Evolutionary conservation across 139 green algal genomes (phyloP), one percentile per base, ranked within the genome.

Genomic region (Picochlorum sp.): DNA sequence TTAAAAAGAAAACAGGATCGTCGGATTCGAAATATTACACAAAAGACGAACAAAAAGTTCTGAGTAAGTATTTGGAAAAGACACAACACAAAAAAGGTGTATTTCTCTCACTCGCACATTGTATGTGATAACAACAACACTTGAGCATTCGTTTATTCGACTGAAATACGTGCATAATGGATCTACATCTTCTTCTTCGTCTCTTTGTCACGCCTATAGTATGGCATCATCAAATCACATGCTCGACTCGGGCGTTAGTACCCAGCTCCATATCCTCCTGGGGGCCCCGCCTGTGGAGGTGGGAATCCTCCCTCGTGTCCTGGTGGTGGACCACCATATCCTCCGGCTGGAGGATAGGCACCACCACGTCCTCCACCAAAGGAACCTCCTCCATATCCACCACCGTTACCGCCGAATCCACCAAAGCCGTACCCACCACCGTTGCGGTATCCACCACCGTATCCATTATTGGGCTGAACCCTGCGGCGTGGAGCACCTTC

Each of bases 401-500:
- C 72, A 41, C 57, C 59, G 24, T 64, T 59, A 24, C 74, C 72
- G 32, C 70, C 68, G 26, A 62, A 13, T 23, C 63, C 38, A 47
- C 73, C 62, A 21, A 49, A 41, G 30, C 58, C 37, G 4, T 60
- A 51, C 49, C 62, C 44, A 62, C 64, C 64, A 38, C 65, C 56
- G 13, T 56, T 37, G 18, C 60, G 49, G n/a, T 37, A 41, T 24
- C 26, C 30, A 34, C 66, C 62, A 24, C 69, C 46, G 49, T 47
- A 37, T 41, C 68, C 63, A 45, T 61, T 64, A 30, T 59, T 69
- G 51, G 30, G 56, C 26, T 68, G 30, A 28, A 63, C 72, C 47
- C 67, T 21, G 49, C 72, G 68, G 41, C 73, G 69, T 44, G 73
- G 69, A 26, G 73, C 73, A 37, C 61, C 72, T 61, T 85, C 61